Evolutionary conservation across 306 rosid species (phyloP), one percentile per base, ranked within the genome.

Genomic region (Potentilla sterilis): DNA sequence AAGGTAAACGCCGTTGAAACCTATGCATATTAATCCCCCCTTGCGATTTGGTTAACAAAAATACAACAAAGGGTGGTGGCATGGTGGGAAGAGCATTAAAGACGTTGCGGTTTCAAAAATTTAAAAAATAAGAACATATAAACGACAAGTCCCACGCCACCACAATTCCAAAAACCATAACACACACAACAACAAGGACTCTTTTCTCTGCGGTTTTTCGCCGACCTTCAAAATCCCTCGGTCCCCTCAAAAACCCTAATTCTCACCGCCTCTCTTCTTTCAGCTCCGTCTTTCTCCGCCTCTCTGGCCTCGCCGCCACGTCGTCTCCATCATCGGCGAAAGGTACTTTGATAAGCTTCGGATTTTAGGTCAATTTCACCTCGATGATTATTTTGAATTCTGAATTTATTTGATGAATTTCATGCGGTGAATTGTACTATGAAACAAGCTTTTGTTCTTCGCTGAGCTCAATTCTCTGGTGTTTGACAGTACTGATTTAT

Each of bases 81-180:
- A 12, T 46, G 58, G 58, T 52, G 58, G 58, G 58, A 52, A 52
- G 58, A 51, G 21, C 9, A 51, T 18, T 5, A 2, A 22, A 57
- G 64, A 22, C 65, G 38, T 59, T 59, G 37, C 18, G 3, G 4
- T 59, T 59, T 59, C 65, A 59, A 59, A 59, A 59, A 59, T 59
- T 59, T 28, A 59, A 59, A 59, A 28, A 4, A 13, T 46, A 59
- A 24, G 6, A 32, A 42, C 34, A 49, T 34, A 70, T 32, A 70
- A 34, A 18, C 62, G 74, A 70, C 62, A 48, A 49, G 44, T n/a
- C 54, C 38, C 72, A 47, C 59, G 63, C 74, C 42, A 28, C 24
- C 57, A 68, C 15, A 41, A 12, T 2, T 14, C 59, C 40, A 37
- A 37, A 37, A 37, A 37, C 40, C 3, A 37, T 3, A 37, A 28